These are phyloP conservation scores for Trichosanthes truncata DNA, from an alignment of 306 rosid species.

Conservation along the genomic window DNA sequence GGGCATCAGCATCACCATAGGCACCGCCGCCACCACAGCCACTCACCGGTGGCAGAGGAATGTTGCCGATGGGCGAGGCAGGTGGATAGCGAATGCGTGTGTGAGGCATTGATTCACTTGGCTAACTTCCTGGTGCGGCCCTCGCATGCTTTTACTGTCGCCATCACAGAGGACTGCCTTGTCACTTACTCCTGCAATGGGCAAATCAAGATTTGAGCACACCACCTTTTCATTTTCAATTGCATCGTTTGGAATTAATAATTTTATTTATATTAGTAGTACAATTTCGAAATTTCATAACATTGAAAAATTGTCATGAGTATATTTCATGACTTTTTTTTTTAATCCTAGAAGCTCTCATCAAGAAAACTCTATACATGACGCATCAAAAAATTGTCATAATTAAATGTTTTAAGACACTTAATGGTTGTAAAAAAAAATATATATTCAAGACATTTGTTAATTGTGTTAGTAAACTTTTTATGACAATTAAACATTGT, in stretches of 20 bases:
- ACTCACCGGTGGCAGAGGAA: constrained; percentile 25
- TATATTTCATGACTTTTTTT: too few relatives aligned
- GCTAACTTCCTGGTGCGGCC: constrained; percentile 64
- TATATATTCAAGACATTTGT: too few relatives aligned
- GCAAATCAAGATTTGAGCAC: constrained; percentile 13
- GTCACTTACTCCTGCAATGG: constrained; percentile 53
- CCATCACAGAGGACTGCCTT: constrained; percentile 38
- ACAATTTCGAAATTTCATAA: too few relatives aligned
- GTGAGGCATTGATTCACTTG: constrained; percentile 48
- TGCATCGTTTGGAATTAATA: not conserved
- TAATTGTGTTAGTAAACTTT: too few relatives aligned
- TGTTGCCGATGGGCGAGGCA: constrained; percentile 69
- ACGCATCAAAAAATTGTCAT: too few relatives aligned
- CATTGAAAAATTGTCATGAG: too few relatives aligned
- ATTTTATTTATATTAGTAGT: not conserved
- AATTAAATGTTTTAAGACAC: too few relatives aligned
- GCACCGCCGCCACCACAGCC: constrained; percentile 17
- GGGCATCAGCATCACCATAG: not conserved
- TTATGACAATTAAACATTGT: too few relatives aligned
- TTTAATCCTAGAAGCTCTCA: too few relatives aligned
- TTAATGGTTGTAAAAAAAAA: too few relatives aligned
- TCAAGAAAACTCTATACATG: too few relatives aligned
- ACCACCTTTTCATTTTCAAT: not conserved
- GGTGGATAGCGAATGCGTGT: constrained; percentile 57
- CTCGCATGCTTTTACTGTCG: constrained; percentile 37